These are phyloP conservation scores for Kalanchoe fedtschenkoi DNA, from an alignment of 164 flowering plant genomes.

Conservation along the genomic window DNA sequence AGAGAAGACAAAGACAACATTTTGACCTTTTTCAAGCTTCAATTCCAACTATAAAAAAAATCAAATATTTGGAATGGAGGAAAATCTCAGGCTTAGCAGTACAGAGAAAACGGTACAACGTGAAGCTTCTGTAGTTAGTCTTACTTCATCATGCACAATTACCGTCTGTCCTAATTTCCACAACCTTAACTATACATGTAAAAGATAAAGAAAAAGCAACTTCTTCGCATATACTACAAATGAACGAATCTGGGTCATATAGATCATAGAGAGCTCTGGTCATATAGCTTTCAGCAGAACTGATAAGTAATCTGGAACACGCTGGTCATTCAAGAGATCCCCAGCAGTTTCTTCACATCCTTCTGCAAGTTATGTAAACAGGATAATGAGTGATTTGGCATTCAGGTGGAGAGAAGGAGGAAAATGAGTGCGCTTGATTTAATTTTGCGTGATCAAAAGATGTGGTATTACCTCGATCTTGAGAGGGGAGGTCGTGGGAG, in stretches of 20 bases:
- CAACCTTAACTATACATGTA: not conserved
- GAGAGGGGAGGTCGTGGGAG: conserved; percentile 55
- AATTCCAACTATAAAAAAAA: too few relatives aligned
- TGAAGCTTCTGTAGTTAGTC: not conserved
- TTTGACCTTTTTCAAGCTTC: too few relatives aligned
- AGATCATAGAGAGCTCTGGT: not conserved
- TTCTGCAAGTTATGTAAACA: conserved; percentile 24
- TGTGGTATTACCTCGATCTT: conserved; percentile 42
- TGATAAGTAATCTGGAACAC: not conserved
- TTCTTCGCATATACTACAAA: not conserved
- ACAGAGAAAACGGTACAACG: too few relatives aligned
- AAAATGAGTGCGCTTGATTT: too few relatives aligned
- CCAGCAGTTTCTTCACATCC: conserved; percentile 35
- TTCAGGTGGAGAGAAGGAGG: too few relatives aligned
- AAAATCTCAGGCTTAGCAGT: too few relatives aligned
- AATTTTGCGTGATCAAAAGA: not conserved
- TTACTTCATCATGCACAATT: not conserved
- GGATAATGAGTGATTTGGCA: not conserved
- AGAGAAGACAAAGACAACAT: not conserved
- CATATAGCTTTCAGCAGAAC: not conserved
- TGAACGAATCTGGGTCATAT: not conserved
- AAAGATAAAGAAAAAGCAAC: not conserved
- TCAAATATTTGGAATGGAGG: too few relatives aligned
- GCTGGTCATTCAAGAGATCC: conserved; percentile 12
- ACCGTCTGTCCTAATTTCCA: not conserved